Evolutionary conservation across 2,329 filamentous ascomycete species (phyloP), one percentile per base, ranked within the genome.

Genomic region (Aspergillus fructus): DNA sequence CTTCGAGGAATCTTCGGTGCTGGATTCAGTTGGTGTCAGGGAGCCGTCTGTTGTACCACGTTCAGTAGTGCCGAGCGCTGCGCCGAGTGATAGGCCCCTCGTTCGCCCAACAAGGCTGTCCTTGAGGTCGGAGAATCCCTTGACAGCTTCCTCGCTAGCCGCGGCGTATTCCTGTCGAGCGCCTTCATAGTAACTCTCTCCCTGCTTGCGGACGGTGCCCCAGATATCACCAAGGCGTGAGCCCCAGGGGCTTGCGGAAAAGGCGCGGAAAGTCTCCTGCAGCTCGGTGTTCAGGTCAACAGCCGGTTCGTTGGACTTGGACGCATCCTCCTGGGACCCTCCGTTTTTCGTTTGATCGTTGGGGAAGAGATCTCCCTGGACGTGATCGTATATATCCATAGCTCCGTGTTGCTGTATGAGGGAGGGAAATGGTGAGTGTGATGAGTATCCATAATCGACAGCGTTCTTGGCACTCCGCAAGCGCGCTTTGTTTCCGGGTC

Each of bases 311-410:
- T 70, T 63, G 48, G 66, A 55, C 23, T 66, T 66, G 46, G 71
- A 55, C 24, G 65, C 52, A 37, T 84, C 55, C 77, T 77, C 71
- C 49, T 79, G 71, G 47, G 74, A 74, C 43, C 78, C 76, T 60
- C 79, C 77, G 62, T 81, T 78, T 37, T 77, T 73, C 34, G 68
- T 61, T 49, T 66, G 59, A 56, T 87, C 81, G 66, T 85, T 83
- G 40, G 84, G 61, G 65, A 90, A 83, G 51, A 86, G 84, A 73
- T 94, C 88, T 79, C 96, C 91, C 72, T 91, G 88, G 68, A 97
- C 96, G 75, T 96, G 92, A 71, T 99, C 94, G 83, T 97, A 99
- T 70, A 96, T 83, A 84, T 99, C 94, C 94, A 99, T 97, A 55
- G 55, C 51, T 54, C 59, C 51, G 62, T 60, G 62, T 51, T 60